These are phyloP conservation scores for Cucurbita maxima DNA, from an alignment of 306 rosid genomes.

Conservation along the genomic window DNA sequence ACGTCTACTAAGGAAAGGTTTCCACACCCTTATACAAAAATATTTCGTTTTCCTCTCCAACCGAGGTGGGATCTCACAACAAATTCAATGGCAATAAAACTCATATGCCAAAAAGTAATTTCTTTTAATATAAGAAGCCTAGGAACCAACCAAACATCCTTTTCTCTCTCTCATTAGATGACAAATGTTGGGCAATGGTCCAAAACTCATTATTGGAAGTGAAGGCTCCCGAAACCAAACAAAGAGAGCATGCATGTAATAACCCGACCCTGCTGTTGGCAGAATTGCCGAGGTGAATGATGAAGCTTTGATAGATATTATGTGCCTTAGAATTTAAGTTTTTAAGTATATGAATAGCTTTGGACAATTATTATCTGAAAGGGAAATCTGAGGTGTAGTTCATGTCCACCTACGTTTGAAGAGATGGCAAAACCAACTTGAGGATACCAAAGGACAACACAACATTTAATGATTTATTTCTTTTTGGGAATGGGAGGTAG, in stretches of 20 bases:
- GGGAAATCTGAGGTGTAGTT: conserved; percentile 1
- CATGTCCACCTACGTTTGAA: background rate
- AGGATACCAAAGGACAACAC: background rate
- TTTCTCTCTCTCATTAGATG: background rate
- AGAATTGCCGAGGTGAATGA: background rate
- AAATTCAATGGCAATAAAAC: too few species aligned
- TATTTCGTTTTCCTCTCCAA: too few species aligned
- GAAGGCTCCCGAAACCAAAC: background rate
- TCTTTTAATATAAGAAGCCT: background rate
- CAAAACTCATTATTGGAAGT: background rate
- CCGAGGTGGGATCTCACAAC: too few species aligned
- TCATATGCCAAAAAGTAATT: too few species aligned
- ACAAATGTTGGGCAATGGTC: background rate
- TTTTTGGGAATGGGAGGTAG: background rate
- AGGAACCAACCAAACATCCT: background rate
- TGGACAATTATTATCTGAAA: background rate
- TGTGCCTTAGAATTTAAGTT: conserved; percentile 2
- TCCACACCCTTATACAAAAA: too few species aligned
- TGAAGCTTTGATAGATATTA: background rate
- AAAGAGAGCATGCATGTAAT: conserved; percentile 1
- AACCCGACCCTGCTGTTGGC: background rate
- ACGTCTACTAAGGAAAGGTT: too few species aligned
- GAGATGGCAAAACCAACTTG: conserved; percentile 1
- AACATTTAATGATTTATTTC: background rate
- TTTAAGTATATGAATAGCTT: background rate